Conservation (phyloP, 176 grass and related monocot species). For the Urochloa ruziziensis region DNA sequence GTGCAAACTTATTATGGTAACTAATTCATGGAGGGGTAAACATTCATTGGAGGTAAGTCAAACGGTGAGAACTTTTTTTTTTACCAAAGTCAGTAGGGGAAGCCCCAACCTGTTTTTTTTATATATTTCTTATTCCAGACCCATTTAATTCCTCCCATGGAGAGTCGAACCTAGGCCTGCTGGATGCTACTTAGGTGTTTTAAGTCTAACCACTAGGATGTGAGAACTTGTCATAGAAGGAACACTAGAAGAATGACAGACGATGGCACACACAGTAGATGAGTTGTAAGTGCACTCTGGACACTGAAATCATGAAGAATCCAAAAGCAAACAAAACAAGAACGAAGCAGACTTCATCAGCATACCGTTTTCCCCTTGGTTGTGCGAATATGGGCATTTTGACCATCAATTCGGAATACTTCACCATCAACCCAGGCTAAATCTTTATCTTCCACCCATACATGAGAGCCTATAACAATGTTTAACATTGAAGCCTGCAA, state of each 20-base stretch:
- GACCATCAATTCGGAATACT: conserved; percentile 69
- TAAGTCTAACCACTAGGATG: too few species aligned
- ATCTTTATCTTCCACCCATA: conserved; percentile 82
- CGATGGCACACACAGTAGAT: not conserved
- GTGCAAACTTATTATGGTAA: not conserved
- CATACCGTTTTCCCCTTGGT: conserved; percentile 84
- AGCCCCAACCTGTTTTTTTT: too few species aligned
- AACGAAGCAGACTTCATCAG: not conserved
- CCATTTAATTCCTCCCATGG: too few species aligned
- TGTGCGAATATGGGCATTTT: conserved; percentile 66
- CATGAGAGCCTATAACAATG: conserved; percentile 85
- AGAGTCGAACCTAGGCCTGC: too few species aligned
- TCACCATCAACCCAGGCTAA: conserved; percentile 93
- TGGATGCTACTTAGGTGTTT: too few species aligned
- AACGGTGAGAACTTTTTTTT: not conserved
- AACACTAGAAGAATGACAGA: conserved; percentile 13
- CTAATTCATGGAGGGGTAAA: not conserved
- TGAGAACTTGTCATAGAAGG: too few species aligned
- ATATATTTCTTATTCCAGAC: too few species aligned
- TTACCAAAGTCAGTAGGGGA: too few species aligned
- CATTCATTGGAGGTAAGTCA: not conserved
- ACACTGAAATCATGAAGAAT: not conserved
- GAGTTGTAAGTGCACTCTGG: not conserved
- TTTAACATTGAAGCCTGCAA: conserved; percentile 54
- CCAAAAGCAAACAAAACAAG: not conserved